A percentile compares a stretch with the other conserved stretches of the same genome.
phyloP scores from a whole-genome alignment of 2,329 filamentous ascomycete species.

The Tolypocladium endophyticum region DNA sequence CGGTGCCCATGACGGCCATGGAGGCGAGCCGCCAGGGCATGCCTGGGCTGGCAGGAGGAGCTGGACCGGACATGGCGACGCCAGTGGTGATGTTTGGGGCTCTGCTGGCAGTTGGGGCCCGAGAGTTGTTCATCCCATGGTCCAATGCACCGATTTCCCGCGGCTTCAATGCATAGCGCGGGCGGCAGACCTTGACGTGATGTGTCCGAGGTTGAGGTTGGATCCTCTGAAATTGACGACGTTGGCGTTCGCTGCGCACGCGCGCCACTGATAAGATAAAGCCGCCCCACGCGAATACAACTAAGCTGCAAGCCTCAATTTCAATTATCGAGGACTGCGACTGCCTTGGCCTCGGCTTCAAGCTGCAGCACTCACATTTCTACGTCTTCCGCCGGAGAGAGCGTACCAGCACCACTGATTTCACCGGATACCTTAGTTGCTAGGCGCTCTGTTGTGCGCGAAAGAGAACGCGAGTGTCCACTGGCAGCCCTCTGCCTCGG shows the following conservation, averaged over 20 bases:
- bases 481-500: too few species aligned
- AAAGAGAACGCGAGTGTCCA: not conserved
- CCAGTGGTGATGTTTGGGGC: not conserved
- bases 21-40: slow-evolving; percentile 64
- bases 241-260: not conserved
- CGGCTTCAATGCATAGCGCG: not conserved
- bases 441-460: not conserved
- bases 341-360: too few species aligned
- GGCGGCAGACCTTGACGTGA: not conserved
- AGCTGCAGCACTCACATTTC: not conserved
- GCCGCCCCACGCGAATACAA: not conserved
- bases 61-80: slow-evolving; percentile 9
- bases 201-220: not conserved
- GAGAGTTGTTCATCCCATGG: not conserved
- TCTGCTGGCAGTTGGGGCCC: not conserved
- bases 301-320: too few species aligned
- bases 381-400: not conserved
- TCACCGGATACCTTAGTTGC: not conserved
- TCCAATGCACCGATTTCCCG: not conserved
- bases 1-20: slow-evolving; percentile 62
- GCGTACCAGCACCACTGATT: not conserved
- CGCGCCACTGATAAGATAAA: not conserved
- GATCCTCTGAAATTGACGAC: not conserved
- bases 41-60: slow-evolving; percentile 35
- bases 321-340: too few species aligned